Conservation (phyloP, 192 early-diverging fungal species). For the Powellomyces hirtus region DNA sequence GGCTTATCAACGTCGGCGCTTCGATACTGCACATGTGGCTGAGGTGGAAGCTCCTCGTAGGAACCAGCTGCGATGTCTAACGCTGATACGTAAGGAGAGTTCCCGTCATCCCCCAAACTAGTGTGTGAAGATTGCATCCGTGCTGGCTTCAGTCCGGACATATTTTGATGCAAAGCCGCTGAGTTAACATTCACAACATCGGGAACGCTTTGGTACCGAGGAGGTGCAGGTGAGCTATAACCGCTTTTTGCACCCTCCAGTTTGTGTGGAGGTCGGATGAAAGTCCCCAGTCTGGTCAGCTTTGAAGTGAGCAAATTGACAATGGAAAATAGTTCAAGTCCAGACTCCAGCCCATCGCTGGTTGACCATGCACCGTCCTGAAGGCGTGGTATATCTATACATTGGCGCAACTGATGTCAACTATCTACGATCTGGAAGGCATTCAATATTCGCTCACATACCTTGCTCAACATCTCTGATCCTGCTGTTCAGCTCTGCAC, state of each 20-base stretch:
- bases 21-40: background rate
- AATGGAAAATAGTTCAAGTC: background rate
- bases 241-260: too few species aligned
- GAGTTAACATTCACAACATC: background rate
- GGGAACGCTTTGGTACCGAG: too few species aligned
- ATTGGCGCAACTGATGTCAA: background rate
- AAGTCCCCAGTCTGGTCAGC: background rate
- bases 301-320: conserved; percentile 1
- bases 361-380: background rate
- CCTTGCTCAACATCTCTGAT: conserved; percentile 14
- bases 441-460: background rate
- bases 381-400: background rate
- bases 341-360: background rate
- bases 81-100: background rate
- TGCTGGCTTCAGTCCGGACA: too few species aligned
- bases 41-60: conserved; percentile 4
- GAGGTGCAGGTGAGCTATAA: too few species aligned
- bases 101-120: background rate
- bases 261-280: background rate
- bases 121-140: background rate
- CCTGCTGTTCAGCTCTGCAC: background rate
- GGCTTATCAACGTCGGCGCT: too few species aligned
- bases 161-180: too few species aligned
- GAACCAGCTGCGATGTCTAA: background rate
- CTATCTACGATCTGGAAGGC: background rate